A percentile compares a stretch with the other conserved stretches of the same genome.
Conservation (phyloP, 208 protist genomes). For the Acanthamoeba castellanii region DNA sequence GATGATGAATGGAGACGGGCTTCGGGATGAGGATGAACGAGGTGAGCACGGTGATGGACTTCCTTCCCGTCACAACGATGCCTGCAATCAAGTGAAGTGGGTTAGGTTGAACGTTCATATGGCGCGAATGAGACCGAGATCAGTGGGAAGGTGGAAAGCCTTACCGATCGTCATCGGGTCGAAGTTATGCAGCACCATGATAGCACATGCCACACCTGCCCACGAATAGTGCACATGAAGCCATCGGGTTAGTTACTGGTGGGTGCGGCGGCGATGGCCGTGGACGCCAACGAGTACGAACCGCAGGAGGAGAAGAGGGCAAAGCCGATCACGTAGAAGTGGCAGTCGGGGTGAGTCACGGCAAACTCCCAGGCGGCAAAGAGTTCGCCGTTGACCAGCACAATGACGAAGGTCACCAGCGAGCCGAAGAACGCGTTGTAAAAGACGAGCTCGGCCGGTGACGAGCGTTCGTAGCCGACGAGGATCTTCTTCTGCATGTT, state of each 20-base stretch:
- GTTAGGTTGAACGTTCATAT: not conserved
- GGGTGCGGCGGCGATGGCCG: not conserved
- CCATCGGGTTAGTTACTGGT: too few relatives aligned
- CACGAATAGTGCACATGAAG: not conserved
- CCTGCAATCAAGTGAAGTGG: not conserved
- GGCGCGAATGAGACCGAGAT: too few relatives aligned
- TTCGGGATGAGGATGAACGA: conserved; percentile 34
- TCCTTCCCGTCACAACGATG: conserved; percentile 15
- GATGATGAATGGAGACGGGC: not conserved
- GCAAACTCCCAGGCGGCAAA: not conserved
- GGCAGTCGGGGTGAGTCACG: not conserved
- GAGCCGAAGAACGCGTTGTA: conserved; percentile 22
- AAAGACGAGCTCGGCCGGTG: not conserved
- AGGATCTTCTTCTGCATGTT: conserved; percentile 37
- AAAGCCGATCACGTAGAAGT: conserved; percentile 2
- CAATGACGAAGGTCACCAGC: not conserved
- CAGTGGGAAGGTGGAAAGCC: not conserved
- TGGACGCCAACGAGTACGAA: not conserved
- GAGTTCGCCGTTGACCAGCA: conserved; percentile 2
- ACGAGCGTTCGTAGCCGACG: conserved; percentile 6
- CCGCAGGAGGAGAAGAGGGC: not conserved
- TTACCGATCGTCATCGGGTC: conserved; percentile 15
- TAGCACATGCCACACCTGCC: conserved; percentile 1
- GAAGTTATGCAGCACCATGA: conserved; percentile 12
- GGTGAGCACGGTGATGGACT: conserved; percentile 1